phyloP scores from a whole-genome alignment of 169 alveolate genomes.

The Toxoplasma gondii region DNA sequence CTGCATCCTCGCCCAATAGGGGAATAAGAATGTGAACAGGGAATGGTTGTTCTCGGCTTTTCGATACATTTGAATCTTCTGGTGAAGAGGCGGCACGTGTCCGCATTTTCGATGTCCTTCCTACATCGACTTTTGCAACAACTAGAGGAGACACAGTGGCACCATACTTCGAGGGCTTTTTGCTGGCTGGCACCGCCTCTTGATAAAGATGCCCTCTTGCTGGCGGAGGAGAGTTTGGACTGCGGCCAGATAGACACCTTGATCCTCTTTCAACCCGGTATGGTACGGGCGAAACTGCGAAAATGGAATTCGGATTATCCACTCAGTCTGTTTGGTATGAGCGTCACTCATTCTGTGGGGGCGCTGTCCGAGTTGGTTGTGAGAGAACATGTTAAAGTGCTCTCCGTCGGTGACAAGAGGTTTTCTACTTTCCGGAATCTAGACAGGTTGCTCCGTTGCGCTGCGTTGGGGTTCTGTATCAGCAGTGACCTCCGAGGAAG shows the following conservation, averaged over 20 bases:
- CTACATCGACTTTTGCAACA: neutral
- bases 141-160: neutral
- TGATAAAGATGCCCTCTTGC: neutral
- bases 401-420: no score
- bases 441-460: no score
- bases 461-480: no score
- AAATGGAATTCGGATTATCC: no score
- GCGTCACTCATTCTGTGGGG: no score
- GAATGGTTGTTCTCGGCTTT: neutral
- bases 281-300: neutral
- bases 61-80: neutral
- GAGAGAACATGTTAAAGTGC: no score
- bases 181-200: neutral
- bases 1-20: neutral
- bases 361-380: no score
- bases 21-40: constrained; percentile 13
- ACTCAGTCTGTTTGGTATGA: no score
- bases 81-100: neutral
- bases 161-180: neutral
- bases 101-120: neutral
- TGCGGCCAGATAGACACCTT: neutral
- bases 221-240: neutral
- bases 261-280: neutral
- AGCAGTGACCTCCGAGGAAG: no score
- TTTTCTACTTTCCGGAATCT: no score